phyloP scores from a whole-genome alignment of 306 rosid genomes.

The Trifolium dubium region DNA sequence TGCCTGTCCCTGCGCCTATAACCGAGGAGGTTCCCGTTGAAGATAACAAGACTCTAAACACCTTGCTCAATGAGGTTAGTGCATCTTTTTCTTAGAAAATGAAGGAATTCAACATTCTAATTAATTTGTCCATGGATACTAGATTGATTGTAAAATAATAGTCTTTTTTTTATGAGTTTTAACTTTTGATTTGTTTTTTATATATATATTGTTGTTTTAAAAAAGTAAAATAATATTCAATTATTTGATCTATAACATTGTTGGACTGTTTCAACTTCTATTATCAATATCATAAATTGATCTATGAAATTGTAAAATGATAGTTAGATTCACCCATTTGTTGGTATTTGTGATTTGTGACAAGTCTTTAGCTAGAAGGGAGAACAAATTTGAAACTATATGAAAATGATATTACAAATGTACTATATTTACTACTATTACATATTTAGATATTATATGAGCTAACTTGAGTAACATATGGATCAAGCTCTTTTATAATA shows the following conservation, averaged over 20 bases:
- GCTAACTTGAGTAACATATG: too few relatives aligned
- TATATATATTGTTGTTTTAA: too few relatives aligned
- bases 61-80: conserved; percentile 45
- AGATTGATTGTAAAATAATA: not conserved
- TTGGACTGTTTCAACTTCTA: not conserved
- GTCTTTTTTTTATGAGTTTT: not conserved
- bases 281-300: not conserved
- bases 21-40: not conserved
- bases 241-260: not conserved
- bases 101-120: not conserved
- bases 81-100: not conserved
- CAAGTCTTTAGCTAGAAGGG: too few relatives aligned
- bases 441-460: too few relatives aligned
- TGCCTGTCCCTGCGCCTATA: not conserved
- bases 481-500: not conserved
- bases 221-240: not conserved
- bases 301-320: not conserved
- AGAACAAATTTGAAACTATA: too few relatives aligned
- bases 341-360: not conserved
- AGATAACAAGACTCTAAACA: conserved; percentile 34
- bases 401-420: too few relatives aligned
- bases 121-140: not conserved
- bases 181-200: not conserved
- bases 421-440: too few relatives aligned
- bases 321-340: not conserved